Evolutionary conservation across 192 early-diverging fungal genomes (phyloP).

Genomic region (Podila horticola): DNA sequence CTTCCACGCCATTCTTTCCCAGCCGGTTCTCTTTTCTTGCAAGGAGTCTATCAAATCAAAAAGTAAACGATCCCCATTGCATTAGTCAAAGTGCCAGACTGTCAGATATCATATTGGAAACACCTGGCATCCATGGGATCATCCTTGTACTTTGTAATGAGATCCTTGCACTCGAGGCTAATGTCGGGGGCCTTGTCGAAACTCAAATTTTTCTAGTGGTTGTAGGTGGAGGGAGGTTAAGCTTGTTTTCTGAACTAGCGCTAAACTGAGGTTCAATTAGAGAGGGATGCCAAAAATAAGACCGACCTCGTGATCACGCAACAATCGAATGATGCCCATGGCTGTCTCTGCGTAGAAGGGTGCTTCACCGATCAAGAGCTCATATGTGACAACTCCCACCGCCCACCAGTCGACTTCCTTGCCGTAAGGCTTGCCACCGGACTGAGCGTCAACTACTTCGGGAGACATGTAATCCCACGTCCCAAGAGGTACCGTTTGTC

Average conservation of each 20-base stretch:
- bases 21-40: conserved; percentile 77
- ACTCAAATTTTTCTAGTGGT: conserved; percentile 69
- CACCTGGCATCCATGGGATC: background rate
- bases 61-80: background rate
- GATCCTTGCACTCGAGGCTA: conserved; percentile 61
- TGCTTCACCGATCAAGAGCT: conserved; percentile 85
- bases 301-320: conserved; percentile 81
- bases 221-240: no score
- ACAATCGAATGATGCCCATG: conserved; percentile 85
- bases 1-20: conserved; percentile 66
- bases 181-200: conserved; percentile 62
- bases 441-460: conserved; percentile 89
- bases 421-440: conserved; percentile 78
- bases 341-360: conserved; percentile 91
- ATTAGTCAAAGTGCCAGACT: background rate
- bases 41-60: conserved; percentile 63
- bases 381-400: conserved; percentile 86
- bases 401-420: conserved; percentile 91
- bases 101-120: background rate
- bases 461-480: conserved; percentile 95
- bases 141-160: conserved; percentile 50
- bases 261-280: background rate
- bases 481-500: conserved; percentile 74
- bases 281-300: background rate
- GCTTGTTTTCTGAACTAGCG: no score